Base-by-base conservation (phyloP, 176 grass and related monocot genomes). In the Secale cereale region DNA sequence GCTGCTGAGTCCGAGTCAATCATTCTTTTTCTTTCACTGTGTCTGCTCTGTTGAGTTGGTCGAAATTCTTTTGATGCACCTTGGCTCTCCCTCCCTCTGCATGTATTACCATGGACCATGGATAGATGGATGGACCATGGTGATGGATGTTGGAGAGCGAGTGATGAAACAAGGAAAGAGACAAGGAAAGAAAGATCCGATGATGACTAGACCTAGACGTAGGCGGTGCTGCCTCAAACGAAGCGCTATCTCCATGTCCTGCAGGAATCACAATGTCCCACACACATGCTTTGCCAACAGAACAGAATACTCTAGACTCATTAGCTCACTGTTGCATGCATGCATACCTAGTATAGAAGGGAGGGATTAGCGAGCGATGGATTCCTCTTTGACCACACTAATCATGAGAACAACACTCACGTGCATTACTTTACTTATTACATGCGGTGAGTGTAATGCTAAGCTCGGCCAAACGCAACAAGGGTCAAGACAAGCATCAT, bases 151-250 rank as follows among this genome's bases (percentile, higher is more conserved):
- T 54, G 16, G 50, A 54, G 54, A 57, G 54, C 54, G 19, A 56
- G 52, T 22, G 52, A 57, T 57, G 54, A 52, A 17, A 52, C 16
- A 2, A 17, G 7, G 41, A 74, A 28, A 74, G 45, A 75, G 72
- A 76, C 73, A 54, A 76, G 28, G 45, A 52, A 75, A 52, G 72
- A 75, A 75, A 52, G 26, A 76, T 76, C 73, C 56, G 73, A 56
- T 29, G 73, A 76, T 76, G 73, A 54, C 73, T 76, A 46, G 30
- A n/a, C 3, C 30, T 31, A 73, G 45, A 76, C 71, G 14, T 50
- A 29, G 16, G 12, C 41, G 1, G 0, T 45, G 12, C n/a, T 12
- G 11, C 73, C 73, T 76, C 73, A 54, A 76, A 76, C 15, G 45
- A 76, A 76, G 73, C 12, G 73, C 73, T 48, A 13, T 14, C 3